Conservation (phyloP, 2,329 filamentous ascomycete genomes). For the Fusarium austroafricanum region DNA sequence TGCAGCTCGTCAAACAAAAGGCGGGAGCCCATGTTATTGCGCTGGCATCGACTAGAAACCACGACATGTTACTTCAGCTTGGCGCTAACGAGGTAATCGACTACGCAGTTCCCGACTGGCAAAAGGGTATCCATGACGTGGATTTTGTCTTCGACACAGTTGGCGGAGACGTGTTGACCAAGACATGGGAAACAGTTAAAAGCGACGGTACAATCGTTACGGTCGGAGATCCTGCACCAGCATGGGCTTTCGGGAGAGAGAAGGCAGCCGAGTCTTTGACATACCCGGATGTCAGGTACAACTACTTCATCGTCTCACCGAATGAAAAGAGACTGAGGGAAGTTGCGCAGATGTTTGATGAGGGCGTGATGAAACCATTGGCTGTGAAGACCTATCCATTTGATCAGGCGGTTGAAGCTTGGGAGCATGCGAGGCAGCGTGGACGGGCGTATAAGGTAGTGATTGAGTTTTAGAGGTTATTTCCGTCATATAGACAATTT, state of each 20-base stretch:
- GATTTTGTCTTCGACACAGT: slow-evolving; percentile 28
- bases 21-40: slow-evolving; percentile 43
- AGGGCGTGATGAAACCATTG: slow-evolving; percentile 1
- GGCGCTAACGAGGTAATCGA: slow-evolving; percentile 44
- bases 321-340: not conserved
- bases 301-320: slow-evolving; percentile 44
- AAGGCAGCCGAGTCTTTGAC: slow-evolving; percentile 31
- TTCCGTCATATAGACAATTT: rapidly evolving
- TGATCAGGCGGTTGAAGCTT: slow-evolving; percentile 1
- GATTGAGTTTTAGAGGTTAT: not conserved
- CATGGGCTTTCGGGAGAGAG: slow-evolving; percentile 46
- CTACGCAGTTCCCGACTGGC: slow-evolving; percentile 44
- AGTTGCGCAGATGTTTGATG: not conserved
- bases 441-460: slow-evolving; percentile 10
- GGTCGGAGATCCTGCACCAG: slow-evolving; percentile 50
- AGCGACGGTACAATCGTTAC: slow-evolving; percentile 49
- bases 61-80: slow-evolving; percentile 28
- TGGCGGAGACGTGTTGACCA: slow-evolving; percentile 30
- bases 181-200: slow-evolving; percentile 48
- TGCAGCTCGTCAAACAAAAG: slow-evolving; percentile 46
- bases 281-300: slow-evolving; percentile 40
- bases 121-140: not conserved
- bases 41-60: slow-evolving; percentile 44
- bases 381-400: slow-evolving; percentile 4
- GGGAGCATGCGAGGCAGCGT: slow-evolving; percentile 9